phyloP scores from a whole-genome alignment of 106 monocot genomes.

The Cymbidium sinense region DNA sequence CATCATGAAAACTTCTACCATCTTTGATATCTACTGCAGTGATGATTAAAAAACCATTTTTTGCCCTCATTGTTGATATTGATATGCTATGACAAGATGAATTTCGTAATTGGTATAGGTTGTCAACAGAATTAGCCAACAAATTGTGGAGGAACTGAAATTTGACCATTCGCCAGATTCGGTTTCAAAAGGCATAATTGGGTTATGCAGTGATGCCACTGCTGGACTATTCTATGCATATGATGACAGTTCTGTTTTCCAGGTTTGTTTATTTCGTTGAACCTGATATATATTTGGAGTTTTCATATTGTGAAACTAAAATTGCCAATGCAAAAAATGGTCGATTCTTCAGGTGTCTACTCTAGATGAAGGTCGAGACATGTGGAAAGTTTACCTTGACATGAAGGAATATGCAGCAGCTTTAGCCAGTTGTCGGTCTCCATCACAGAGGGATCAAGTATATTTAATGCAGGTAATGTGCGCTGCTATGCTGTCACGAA shows the following conservation, averaged over 20 bases:
- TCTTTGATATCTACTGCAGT: neutral
- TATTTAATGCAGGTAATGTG: slow-evolving; percentile 77
- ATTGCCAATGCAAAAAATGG: neutral
- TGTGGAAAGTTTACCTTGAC: slow-evolving; percentile 93
- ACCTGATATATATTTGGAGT: neutral
- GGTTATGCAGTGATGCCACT: slow-evolving; percentile 87
- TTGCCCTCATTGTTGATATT: neutral
- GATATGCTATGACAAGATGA: neutral
- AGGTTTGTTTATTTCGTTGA: slow-evolving; percentile 42
- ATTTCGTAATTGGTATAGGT: slow-evolving; percentile 37
- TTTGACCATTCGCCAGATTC: slow-evolving; percentile 82
- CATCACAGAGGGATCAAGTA: slow-evolving; percentile 84
- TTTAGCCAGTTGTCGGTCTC: slow-evolving; percentile 83
- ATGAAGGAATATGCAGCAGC: slow-evolving; percentile 82
- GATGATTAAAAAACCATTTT: neutral
- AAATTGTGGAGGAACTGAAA: slow-evolving; percentile 76
- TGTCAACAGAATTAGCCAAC: slow-evolving; percentile 90
- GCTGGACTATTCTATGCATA: slow-evolving; percentile 91
- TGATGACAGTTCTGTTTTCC: slow-evolving; percentile 96
- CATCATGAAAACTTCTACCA: neutral
- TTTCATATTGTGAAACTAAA: slow-evolving; percentile 1
- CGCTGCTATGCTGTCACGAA: neutral
- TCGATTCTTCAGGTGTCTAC: slow-evolving; percentile 63
- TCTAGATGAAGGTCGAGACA: slow-evolving; percentile 88
- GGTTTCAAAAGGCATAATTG: slow-evolving; percentile 77